These are phyloP conservation scores for Phytophthora brassicae DNA, from an alignment of 352 stramenopile genomes.

Conservation along the genomic window DNA sequence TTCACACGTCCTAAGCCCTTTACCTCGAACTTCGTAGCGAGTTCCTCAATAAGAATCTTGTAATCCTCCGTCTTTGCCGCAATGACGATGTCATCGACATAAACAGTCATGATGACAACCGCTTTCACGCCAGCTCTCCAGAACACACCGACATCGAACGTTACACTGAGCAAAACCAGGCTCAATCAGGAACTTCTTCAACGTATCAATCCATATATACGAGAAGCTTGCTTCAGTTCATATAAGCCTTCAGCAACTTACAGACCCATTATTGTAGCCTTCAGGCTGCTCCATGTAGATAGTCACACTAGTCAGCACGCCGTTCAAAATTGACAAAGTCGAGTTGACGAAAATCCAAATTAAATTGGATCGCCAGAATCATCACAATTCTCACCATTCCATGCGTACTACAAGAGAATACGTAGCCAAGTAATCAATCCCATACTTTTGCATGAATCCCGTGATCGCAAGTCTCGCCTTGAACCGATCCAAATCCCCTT, in stretches of 20 bases:
- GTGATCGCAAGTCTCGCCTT: background rate
- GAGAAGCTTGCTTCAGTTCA: conserved; percentile 8
- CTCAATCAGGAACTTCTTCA: background rate
- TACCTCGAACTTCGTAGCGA: background rate
- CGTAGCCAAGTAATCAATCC: background rate
- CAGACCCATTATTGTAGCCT: background rate
- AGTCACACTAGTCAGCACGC: background rate
- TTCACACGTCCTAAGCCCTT: background rate
- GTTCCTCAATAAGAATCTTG: background rate
- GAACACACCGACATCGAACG: conserved; percentile 5
- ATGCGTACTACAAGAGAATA: background rate
- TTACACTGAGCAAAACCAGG: background rate
- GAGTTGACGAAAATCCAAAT: background rate
- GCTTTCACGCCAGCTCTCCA: background rate
- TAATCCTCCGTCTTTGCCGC: background rate
- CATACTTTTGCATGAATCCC: background rate
- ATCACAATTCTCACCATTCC: background rate
- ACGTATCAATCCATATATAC: conserved; percentile 5
- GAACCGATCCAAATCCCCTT: background rate
- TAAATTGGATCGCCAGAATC: background rate
- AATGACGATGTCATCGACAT: conserved; percentile 3
- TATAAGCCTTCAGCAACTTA: background rate
- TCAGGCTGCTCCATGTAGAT: background rate
- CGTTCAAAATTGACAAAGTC: background rate
- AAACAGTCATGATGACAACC: conserved; percentile 7